phyloP scores from a whole-genome alignment of 805 yeast species.

The Metschnikowia matae region DNA sequence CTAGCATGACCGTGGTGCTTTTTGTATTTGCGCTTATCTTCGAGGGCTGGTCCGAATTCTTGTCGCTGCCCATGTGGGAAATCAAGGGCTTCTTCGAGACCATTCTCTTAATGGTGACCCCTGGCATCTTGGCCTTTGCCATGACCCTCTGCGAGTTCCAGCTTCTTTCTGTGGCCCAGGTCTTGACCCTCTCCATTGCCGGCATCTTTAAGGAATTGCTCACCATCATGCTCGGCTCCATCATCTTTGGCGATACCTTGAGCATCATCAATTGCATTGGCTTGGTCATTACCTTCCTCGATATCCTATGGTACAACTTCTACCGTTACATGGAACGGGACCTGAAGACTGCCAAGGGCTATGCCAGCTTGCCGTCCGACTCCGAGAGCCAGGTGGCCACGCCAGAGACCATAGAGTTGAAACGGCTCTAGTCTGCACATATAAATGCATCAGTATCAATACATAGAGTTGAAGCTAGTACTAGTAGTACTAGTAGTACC shows the following conservation, averaged over 20 bases:
- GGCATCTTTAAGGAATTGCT: conserved; percentile 91
- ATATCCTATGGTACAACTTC: conserved; percentile 80
- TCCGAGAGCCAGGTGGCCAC: conserved; percentile 7
- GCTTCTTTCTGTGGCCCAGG: conserved; percentile 74
- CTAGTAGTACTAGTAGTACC: too few relatives aligned
- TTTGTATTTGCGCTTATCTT: conserved; percentile 57
- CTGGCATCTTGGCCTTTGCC: conserved; percentile 83
- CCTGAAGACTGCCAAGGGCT: conserved; percentile 7
- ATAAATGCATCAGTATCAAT: too few relatives aligned
- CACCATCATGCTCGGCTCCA: conserved; percentile 66
- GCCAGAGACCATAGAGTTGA: conserved; percentile 13
- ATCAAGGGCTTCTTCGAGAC: conserved; percentile 56
- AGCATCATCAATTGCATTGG: conserved; percentile 70
- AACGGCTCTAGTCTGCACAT: conserved; percentile 9
- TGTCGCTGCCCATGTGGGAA: conserved; percentile 58
- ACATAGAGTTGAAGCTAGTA: too few relatives aligned
- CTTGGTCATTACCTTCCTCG: conserved; percentile 64
- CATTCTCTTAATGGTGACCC: conserved; percentile 58
- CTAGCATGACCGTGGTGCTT: conserved; percentile 69
- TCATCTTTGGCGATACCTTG: conserved; percentile 72
- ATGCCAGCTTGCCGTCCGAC: conserved; percentile 9
- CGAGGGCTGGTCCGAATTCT: conserved; percentile 63
- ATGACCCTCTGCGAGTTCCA: conserved; percentile 89
- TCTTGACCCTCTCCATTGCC: conserved; percentile 81
- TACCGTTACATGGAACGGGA: conserved; percentile 42